Base-by-base conservation (phyloP, 1,139 yeast genomes). In the Maudiozyma humilis region DNA sequence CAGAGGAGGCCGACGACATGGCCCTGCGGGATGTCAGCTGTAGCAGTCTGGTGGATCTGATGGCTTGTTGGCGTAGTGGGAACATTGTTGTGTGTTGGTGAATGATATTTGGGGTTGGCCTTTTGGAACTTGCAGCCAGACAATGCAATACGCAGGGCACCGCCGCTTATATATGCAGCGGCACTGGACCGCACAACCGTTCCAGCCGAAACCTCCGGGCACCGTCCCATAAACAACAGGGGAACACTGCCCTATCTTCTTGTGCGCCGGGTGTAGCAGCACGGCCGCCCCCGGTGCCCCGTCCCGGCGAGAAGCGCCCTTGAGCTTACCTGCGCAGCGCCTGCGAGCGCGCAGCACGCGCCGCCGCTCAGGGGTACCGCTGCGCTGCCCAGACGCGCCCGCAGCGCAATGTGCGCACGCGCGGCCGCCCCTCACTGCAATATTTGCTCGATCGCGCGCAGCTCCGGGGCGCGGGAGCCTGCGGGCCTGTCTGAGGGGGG, bases 41-140 rank as follows among this genome's bases (percentile, higher is more conserved):
- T 29, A 30, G 23, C 40, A 37, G 29, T 37, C 40, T 37, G n/a
- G 40, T 15, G 32, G 27, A 17, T 30, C 40, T 37, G 29, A 37
- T 29, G 12, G 31, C 18, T 29, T 15, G 23, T 20, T 37, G 29
- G 30, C 40, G 40, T 37, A 29, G 17, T 29, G 31, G 33, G 27
- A 23, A 23, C 40, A 37, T 37, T 5, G 10, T 37, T 35, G 14
- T 35, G n/a, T 35, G 27, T 35, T 12, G 17, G 37, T 34, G 10
- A 10, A 6, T 6, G 6, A 27, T 34, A 10, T 34, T 23, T 34
- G 23, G 15, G 36, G 19, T 8, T 19, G 27, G 6, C 10, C 10
- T 23, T 6, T 23, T 6, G 27, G 10, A n/a, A n/a, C n/a, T n/a
- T n/a, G n/a, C n/a, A n/a, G n/a, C n/a, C n/a, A n/a, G n/a, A n/a